These are phyloP conservation scores for Thamnidium elegans DNA, from an alignment of 192 early-diverging fungal genomes.

Conservation along the genomic window DNA sequence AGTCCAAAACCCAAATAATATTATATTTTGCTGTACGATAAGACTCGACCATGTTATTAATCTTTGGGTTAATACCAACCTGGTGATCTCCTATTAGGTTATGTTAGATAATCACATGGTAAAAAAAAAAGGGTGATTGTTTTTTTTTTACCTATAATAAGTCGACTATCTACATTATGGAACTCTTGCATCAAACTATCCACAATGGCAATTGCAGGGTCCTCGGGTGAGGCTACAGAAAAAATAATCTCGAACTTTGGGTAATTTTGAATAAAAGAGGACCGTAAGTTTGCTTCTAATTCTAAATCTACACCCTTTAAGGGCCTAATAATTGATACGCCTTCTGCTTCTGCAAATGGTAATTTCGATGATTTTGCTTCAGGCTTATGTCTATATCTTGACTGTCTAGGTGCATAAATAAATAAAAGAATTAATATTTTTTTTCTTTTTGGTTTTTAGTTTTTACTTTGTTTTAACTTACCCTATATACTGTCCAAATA, in stretches of 20 bases:
- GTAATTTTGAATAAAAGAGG: constrained; percentile 87
- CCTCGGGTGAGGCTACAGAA: constrained; percentile 74
- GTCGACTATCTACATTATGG: constrained; percentile 68
- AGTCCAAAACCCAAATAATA: constrained; percentile 94
- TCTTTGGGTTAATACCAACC: constrained; percentile 93
- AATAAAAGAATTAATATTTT: neutral
- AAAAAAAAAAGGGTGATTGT: too few relatives aligned
- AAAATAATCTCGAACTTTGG: constrained; percentile 87
- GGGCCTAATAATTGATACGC: constrained; percentile 91
- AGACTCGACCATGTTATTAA: constrained; percentile 88
- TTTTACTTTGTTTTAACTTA: constrained; percentile 7
- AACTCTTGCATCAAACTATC: constrained; percentile 63
- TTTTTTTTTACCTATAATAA: constrained; percentile 68
- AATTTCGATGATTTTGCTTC: constrained; percentile 39
- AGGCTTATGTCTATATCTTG: constrained; percentile 30
- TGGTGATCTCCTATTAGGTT: constrained; percentile 51
- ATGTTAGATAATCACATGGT: neutral
- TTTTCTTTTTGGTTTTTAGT: too few relatives aligned
- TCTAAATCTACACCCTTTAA: constrained; percentile 90
- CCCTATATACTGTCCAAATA: constrained; percentile 34
- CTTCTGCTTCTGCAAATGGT: constrained; percentile 50
- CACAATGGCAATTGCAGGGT: constrained; percentile 81
- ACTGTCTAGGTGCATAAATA: constrained; percentile 15
- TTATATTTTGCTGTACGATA: constrained; percentile 78
- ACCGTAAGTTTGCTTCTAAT: constrained; percentile 75